Evolutionary conservation across 257 asterid genomes (phyloP), one percentile per base, ranked within the genome.

Genomic region (Apocynum venetum): DNA sequence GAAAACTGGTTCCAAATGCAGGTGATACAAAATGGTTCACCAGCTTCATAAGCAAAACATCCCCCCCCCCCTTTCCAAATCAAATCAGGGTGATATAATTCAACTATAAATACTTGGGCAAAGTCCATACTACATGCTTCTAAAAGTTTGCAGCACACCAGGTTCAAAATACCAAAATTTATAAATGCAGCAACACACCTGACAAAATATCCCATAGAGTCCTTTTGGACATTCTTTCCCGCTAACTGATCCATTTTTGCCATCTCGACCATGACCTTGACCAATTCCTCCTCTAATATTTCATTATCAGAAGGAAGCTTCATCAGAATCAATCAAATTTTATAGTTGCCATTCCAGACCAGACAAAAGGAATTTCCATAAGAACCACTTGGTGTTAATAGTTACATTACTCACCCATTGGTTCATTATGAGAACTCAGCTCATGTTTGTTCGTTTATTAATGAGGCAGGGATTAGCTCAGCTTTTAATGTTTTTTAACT

Each of bases 211-310:
- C 82, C 98, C 98, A 78, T 87, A 89, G 56, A 93, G 98, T 74
- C 98, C 98, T 76, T 83, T 77, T 20, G 97, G 98, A 81, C 98
- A 93, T 82, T 91, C 91, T 84, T 90, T 87, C 73, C 98, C 98
- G 44, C 89, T 90, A 77, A 93, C 79, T 52, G 96, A 90, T 70
- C 98, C 98, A 77, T 87, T 91, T 79, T 88, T 92, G 38, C 97
- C 97, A 76, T 82, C 87, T 76, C 61, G 88, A 59, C 97, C 96
- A 52, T 84, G 82, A 75, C 89, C 95, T 87, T 91, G 85, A 80
- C 97, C 95, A 81, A 78, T 80, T 77, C 98, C 98, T 81, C 96
- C 97, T 64, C 98, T 93, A 93, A 86, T 73, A 78, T 35, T 63
- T 63, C 44, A 63, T 63, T 10, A 63, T 63, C 69, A 63, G 13